Conservation (phyloP, 768 basidiomycete genomes). For the Panaeolus cyanescens region DNA sequence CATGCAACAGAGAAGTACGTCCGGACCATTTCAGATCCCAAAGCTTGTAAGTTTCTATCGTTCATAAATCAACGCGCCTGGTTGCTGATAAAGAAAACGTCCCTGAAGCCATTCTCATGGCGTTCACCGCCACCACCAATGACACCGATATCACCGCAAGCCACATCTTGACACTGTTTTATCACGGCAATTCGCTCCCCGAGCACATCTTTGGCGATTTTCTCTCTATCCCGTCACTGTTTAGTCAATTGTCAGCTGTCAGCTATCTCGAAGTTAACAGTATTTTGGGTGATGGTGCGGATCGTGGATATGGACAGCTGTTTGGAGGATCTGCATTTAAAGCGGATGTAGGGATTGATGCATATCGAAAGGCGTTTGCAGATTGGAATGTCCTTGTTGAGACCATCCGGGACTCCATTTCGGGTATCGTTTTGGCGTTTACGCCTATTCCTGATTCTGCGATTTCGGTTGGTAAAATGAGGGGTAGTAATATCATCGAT, state of each 20-base stretch:
- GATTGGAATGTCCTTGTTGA: conserved; percentile 31
- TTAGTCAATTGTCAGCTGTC: conserved; percentile 25
- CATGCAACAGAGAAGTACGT: conserved; percentile 38
- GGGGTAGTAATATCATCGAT: conserved; percentile 40
- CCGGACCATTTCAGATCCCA: conserved; percentile 36
- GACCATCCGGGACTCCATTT: conserved; percentile 23
- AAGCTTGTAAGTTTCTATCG: conserved; percentile 31
- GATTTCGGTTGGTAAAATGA: conserved; percentile 31
- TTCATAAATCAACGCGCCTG: not conserved
- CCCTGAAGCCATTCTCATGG: conserved; percentile 26
- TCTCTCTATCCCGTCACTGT: conserved; percentile 34
- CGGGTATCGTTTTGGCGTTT: conserved; percentile 32
- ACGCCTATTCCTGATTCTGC: conserved; percentile 38
- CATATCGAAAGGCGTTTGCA: conserved; percentile 31
- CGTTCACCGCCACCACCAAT: conserved; percentile 21
- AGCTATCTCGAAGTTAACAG: conserved; percentile 38
- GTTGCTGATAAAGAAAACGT: conserved; percentile 5
- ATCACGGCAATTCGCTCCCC: conserved; percentile 36
- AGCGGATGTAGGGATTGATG: conserved; percentile 20
- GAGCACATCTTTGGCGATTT: conserved; percentile 37
- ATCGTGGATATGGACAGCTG: conserved; percentile 34
- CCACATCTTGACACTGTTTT: conserved; percentile 34
- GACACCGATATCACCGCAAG: conserved; percentile 21
- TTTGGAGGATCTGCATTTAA: conserved; percentile 39
- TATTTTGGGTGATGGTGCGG: conserved; percentile 28